Conservation (phyloP, 2,329 filamentous ascomycete species). For the Rutstroemia sp. region DNA sequence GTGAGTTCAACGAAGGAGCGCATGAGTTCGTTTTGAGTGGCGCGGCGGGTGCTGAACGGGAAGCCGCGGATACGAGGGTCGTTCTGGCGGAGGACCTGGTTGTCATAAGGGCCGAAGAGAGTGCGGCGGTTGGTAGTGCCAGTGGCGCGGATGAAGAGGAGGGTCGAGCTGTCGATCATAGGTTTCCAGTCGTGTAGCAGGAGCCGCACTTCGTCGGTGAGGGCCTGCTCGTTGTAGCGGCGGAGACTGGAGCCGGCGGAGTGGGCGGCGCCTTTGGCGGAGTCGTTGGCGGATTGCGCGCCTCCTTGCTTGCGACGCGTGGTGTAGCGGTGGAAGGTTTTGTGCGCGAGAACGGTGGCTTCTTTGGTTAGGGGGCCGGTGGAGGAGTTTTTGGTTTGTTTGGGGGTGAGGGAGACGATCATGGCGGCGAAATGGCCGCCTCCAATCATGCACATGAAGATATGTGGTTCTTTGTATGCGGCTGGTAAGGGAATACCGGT, state of each 20-base stretch:
- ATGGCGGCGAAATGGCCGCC: slow-evolving; percentile 97
- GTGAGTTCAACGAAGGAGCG: slow-evolving; percentile 91
- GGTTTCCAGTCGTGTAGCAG: slow-evolving; percentile 78
- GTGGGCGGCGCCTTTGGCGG: slow-evolving; percentile 87
- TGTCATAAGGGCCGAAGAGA: slow-evolving; percentile 86
- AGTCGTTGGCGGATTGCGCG: slow-evolving; percentile 87
- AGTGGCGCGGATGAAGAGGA: slow-evolving; percentile 84
- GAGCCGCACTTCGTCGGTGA: slow-evolving; percentile 79
- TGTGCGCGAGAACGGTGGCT: slow-evolving; percentile 84
- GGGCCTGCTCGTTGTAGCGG: slow-evolving; percentile 87
- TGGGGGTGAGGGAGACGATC: slow-evolving; percentile 82
- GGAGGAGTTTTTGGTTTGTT: slow-evolving; percentile 57
- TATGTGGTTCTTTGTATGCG: slow-evolving; percentile 66
- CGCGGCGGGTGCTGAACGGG: slow-evolving; percentile 84
- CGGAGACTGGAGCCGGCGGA: slow-evolving; percentile 86
- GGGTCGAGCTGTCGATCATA: slow-evolving; percentile 74
- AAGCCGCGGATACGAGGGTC: slow-evolving; percentile 80
- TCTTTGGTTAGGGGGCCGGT: slow-evolving; percentile 71
- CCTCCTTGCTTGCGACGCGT: slow-evolving; percentile 95
- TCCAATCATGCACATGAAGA: slow-evolving; percentile 98
- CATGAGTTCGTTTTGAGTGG: slow-evolving; percentile 93
- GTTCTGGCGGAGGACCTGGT: slow-evolving; percentile 70
- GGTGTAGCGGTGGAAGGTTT: slow-evolving; percentile 96
- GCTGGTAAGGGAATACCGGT: slow-evolving; percentile 49
- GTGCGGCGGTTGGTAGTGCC: slow-evolving; percentile 81